Evolutionary conservation across 1,284 basidiomycete species (phyloP).

Genomic region (Sphaerobolus stellatus): DNA sequence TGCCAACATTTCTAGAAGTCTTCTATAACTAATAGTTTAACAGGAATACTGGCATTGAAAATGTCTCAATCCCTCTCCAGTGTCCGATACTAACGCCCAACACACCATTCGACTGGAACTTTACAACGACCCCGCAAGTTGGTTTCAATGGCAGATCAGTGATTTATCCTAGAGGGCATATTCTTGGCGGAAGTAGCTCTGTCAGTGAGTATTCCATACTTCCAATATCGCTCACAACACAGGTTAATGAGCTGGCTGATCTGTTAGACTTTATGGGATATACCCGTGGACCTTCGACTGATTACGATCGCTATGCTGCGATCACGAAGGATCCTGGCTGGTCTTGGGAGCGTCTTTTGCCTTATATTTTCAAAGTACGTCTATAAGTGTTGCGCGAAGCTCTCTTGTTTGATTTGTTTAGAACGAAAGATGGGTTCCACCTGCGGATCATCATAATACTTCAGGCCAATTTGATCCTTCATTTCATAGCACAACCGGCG

Average conservation of each 20-base stretch:
- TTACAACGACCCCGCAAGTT: background rate
- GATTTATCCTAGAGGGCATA: background rate
- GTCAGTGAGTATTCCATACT: background rate
- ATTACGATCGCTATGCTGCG: slow-evolving; percentile 5
- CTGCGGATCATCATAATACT: slow-evolving; percentile 9
- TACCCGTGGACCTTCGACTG: slow-evolving; percentile 6
- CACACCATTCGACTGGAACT: slow-evolving; percentile 8
- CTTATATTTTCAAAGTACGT: slow-evolving; percentile 1
- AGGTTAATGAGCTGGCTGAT: background rate
- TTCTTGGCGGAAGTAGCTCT: slow-evolving; percentile 6
- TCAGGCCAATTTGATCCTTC: slow-evolving; percentile 6
- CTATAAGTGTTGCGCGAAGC: background rate
- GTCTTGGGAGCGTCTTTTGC: slow-evolving; percentile 6
- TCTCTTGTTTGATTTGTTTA: too few species aligned
- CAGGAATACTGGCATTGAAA: too few species aligned
- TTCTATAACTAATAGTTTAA: too few species aligned
- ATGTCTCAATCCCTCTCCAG: too few species aligned
- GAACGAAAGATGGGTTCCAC: slow-evolving; percentile 3
- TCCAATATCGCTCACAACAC: too few species aligned
- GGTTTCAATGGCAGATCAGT: background rate
- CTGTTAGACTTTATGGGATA: slow-evolving; percentile 5
- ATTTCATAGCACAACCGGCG: slow-evolving; percentile 40
- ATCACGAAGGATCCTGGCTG: slow-evolving; percentile 4
- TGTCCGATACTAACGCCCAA: too few species aligned
- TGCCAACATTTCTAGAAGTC: too few species aligned